Percentiles rank a stretch among this genome's conserved stretches.
Evolutionary conservation across 1,139 yeast genomes (phyloP).

Genomic region (Protomyces macrosporus): DNA sequence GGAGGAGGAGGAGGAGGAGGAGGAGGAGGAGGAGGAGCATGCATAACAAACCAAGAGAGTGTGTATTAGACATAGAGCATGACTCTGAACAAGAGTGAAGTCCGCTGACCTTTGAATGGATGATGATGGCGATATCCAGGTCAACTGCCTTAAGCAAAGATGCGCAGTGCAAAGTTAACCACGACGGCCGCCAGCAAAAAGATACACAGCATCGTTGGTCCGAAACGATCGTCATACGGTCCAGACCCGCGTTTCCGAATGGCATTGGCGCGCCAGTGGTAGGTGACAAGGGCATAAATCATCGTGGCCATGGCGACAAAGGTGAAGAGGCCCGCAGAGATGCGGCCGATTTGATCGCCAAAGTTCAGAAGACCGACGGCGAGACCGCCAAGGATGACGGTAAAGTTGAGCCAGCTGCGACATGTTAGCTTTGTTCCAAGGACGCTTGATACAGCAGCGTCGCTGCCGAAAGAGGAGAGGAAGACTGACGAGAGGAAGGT

Average conservation of each 20-base stretch:
- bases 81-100: no score
- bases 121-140: neutral
- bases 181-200: constrained; percentile 53
- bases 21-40: neutral
- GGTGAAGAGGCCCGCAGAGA: constrained; percentile 91
- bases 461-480: neutral
- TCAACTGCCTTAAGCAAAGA: neutral
- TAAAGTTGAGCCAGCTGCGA: constrained; percentile 93
- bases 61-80: neutral
- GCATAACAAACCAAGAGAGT: neutral
- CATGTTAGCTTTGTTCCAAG: neutral
- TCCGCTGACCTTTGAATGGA: neutral
- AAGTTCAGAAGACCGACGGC: constrained; percentile 94
- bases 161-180: constrained; percentile 37
- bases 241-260: constrained; percentile 96
- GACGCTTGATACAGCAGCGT: no score
- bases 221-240: constrained; percentile 96
- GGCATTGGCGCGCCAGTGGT: constrained; percentile 99
- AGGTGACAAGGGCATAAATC: constrained; percentile 90
- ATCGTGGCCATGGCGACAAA: constrained; percentile 91
- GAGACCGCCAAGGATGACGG: constrained; percentile 91
- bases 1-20: no score
- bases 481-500: constrained; percentile 40
- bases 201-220: constrained; percentile 97
- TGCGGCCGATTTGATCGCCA: constrained; percentile 89